Evolutionary conservation across 73 alveolate species (phyloP), one percentile per base, ranked within the genome.

Genomic region (Paramecium sonneborni): DNA sequence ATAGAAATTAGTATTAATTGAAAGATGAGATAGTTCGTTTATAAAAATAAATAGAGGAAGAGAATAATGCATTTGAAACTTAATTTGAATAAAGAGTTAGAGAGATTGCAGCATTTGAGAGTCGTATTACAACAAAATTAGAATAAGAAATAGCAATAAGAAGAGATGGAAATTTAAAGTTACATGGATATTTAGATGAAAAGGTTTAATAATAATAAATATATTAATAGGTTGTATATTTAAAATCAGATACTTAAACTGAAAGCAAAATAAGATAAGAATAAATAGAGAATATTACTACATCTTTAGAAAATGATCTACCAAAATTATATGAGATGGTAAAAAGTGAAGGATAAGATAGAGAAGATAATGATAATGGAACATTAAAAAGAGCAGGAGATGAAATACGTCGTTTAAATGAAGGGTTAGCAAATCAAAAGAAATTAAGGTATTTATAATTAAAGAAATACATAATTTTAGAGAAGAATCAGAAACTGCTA

Each of bases 401-500:
- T 88, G 94, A 88, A 88, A 88, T 88, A 11, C 76, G 74, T 57
- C 76, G 87, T 18, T 39, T 88, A 14, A 76, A 88, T 69, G 94
- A 88, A 57, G 85, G 74, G 24, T 62, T 88, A 9, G 89, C 72
- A 20, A 88, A 76, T 72, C 20, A 88, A 88, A 88, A 88, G 90
- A 88, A 43, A 24, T 46, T 79, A 24, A 79, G 90, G 69, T 79
- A 79, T 21, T 6, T 18, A 18, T 52, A n/a, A n/a, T 70, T 0
- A 34, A 28, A 1, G 1, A 1, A 30, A 6, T n/a, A n/a, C 18
- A 37, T 32, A 2, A 23, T 26, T 7, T 93, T 35, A 95, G 99
- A 88, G 99, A 98, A 72, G 98, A 96, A 91, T 95, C 98, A 28
- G 99, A 98, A 92, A 97, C 98, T 82, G 92, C 97, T 14, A 97